Percentiles rank a stretch among this genome's conserved stretches.
Conservation (phyloP, 768 basidiomycete genomes). For the Suillus spraguei region DNA sequence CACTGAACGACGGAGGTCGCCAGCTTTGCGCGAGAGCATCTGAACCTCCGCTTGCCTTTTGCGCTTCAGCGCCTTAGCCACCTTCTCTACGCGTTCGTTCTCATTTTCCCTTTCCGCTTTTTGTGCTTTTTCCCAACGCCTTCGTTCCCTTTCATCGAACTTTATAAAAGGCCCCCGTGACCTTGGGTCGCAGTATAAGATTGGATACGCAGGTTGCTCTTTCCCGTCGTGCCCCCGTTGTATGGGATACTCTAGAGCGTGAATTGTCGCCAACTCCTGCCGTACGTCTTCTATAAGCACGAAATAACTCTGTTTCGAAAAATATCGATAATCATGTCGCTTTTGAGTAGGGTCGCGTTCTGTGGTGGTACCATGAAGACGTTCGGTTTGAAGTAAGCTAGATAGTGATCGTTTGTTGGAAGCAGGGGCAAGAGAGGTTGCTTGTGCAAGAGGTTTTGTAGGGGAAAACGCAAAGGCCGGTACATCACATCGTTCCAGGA, state of each 20-base stretch:
- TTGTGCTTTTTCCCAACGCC: slow-evolving; percentile 63
- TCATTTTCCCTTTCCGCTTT: slow-evolving; percentile 40
- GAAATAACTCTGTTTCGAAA: slow-evolving; percentile 72
- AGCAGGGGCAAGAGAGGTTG: slow-evolving; percentile 32
- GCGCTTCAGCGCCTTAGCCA: slow-evolving; percentile 29
- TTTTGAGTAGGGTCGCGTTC: slow-evolving; percentile 93
- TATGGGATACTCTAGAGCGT: slow-evolving; percentile 77
- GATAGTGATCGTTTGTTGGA: slow-evolving; percentile 52
- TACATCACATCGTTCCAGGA: slow-evolving; percentile 66
- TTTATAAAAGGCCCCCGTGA: slow-evolving; percentile 74
- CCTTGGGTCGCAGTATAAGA: slow-evolving; percentile 75
- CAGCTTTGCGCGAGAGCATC: slow-evolving; percentile 33
- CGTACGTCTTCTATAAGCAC: slow-evolving; percentile 91
- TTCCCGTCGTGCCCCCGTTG: slow-evolving; percentile 53
- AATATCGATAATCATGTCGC: slow-evolving; percentile 88
- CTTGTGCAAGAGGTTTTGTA: slow-evolving; percentile 29
- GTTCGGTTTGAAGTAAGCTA: slow-evolving; percentile 77
- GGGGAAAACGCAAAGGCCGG: slow-evolving; percentile 30
- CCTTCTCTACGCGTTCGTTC: slow-evolving; percentile 29
- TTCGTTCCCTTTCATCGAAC: slow-evolving; percentile 74
- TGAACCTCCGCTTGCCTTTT: slow-evolving; percentile 32
- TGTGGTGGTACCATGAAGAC: slow-evolving; percentile 75
- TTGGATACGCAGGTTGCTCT: slow-evolving; percentile 74
- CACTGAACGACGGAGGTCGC: slow-evolving; percentile 71
- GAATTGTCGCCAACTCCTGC: slow-evolving; percentile 82